Evolutionary conservation across 352 stramenopile species (phyloP).

Genomic region (Thalassiosira livingstoniorum): DNA sequence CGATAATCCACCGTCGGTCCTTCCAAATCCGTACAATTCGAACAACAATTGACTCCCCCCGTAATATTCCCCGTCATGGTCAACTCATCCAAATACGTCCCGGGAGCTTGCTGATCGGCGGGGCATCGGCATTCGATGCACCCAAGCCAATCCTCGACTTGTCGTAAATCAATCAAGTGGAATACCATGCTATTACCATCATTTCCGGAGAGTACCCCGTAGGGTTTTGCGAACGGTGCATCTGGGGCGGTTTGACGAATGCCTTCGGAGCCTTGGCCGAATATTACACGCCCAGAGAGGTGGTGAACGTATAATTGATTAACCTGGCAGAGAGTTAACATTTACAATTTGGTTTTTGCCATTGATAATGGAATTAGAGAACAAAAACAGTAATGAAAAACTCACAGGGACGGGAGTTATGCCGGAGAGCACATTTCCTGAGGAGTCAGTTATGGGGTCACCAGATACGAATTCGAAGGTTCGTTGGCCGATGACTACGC

Average conservation of each 20-base stretch:
- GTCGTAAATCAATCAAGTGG: slow-evolving; percentile 13
- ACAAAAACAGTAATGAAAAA: no score
- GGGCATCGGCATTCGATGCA: slow-evolving; percentile 30
- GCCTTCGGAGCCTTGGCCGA: slow-evolving; percentile 40
- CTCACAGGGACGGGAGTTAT: slow-evolving; percentile 24
- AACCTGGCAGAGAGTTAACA: no score
- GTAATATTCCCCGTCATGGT: slow-evolving; percentile 2
- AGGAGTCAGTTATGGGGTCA: slow-evolving; percentile 5
- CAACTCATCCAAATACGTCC: slow-evolving; percentile 33
- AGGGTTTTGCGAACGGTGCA: slow-evolving; percentile 25
- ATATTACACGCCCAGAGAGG: slow-evolving; percentile 31
- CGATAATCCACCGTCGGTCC: slow-evolving; percentile 38
- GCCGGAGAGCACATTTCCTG: no score
- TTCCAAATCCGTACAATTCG: slow-evolving; percentile 35
- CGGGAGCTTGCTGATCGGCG: background rate
- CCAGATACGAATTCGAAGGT: slow-evolving; percentile 21
- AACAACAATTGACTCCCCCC: slow-evolving; percentile 39
- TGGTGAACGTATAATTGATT: slow-evolving; percentile 51
- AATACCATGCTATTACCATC: slow-evolving; percentile 30
- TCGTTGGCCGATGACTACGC: slow-evolving; percentile 25
- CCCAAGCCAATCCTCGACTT: slow-evolving; percentile 18
- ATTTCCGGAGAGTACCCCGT: slow-evolving; percentile 23
- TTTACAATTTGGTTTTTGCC: no score
- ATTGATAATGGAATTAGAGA: no score
- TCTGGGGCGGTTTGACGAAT: slow-evolving; percentile 16